phyloP scores from a whole-genome alignment of 2,329 filamentous ascomycete genomes.

The Colletotrichum sidae region DNA sequence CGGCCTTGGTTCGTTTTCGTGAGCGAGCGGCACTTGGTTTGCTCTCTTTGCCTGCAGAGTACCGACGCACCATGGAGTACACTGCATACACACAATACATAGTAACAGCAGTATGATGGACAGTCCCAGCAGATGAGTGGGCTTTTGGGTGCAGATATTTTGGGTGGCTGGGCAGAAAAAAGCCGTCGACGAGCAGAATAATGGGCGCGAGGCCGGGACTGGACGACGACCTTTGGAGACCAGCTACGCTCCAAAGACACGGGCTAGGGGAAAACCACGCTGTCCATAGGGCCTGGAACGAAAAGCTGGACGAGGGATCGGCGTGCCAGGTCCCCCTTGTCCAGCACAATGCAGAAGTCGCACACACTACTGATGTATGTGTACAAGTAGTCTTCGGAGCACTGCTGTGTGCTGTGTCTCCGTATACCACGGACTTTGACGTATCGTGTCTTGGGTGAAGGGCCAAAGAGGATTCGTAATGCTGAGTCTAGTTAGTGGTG shows the following conservation, averaged over 20 bases:
- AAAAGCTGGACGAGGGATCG: conserved; percentile 29
- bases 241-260: conserved; percentile 15
- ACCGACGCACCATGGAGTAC: too few species aligned
- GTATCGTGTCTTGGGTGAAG: too few species aligned
- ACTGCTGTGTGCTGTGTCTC: too few species aligned
- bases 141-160: conserved; percentile 10
- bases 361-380: too few species aligned
- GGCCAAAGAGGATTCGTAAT: too few species aligned
- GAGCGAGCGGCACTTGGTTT: too few species aligned
- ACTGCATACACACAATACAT: conserved; percentile 6
- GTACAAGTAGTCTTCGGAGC: too few species aligned
- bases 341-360: conserved; percentile 1
- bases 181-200: conserved; percentile 13
- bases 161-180: conserved; percentile 30
- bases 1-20: too few species aligned
- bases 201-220: not conserved
- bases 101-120: conserved; percentile 16
- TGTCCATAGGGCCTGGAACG: conserved; percentile 24
- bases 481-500: too few species aligned
- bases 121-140: conserved; percentile 24
- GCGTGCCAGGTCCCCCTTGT: conserved; percentile 29
- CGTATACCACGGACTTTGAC: too few species aligned
- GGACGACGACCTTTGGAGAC: not conserved
- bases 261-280: conserved; percentile 12
- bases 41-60: too few species aligned